A percentile compares a stretch with the other conserved stretches of the same genome.
Conservation (phyloP, 2,329 filamentous ascomycete genomes). For the Grosmannia clavigera region DNA sequence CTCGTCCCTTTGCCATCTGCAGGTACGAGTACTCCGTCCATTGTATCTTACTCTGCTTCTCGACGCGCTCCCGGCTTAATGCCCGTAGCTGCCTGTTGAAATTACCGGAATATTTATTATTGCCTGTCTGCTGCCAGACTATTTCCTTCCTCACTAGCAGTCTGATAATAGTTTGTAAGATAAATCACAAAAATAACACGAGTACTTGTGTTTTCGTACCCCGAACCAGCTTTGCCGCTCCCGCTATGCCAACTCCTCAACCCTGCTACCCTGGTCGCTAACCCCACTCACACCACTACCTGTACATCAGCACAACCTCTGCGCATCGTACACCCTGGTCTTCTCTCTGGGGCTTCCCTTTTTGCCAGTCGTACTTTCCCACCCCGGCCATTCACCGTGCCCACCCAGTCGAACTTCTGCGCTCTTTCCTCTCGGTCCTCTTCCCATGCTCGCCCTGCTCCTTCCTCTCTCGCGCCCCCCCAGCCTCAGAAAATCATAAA, state of each 20-base stretch:
- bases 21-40: too few species aligned
- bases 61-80: too few species aligned
- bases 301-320: conserved; percentile 2
- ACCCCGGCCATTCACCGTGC: conserved; percentile 4
- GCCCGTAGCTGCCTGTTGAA: too few species aligned
- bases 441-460: not conserved
- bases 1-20: too few species aligned
- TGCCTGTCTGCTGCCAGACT: too few species aligned
- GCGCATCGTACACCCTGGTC: conserved; percentile 8
- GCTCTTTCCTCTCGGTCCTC: conserved; percentile 4
- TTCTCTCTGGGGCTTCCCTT: conserved; percentile 9
- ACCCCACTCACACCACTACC: conserved; percentile 6
- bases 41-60: too few species aligned
- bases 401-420: not conserved
- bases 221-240: not conserved
- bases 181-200: too few species aligned
- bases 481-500: conserved; percentile 14
- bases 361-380: conserved; percentile 11
- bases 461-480: conserved; percentile 16
- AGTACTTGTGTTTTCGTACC: not conserved
- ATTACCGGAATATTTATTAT: too few species aligned
- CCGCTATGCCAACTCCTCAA: not conserved
- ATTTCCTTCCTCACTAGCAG: too few species aligned
- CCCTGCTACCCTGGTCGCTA: not conserved
- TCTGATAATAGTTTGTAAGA: too few species aligned